Base-by-base conservation (phyloP, 441 rosid species). In the Melastoma candidum region DNA sequence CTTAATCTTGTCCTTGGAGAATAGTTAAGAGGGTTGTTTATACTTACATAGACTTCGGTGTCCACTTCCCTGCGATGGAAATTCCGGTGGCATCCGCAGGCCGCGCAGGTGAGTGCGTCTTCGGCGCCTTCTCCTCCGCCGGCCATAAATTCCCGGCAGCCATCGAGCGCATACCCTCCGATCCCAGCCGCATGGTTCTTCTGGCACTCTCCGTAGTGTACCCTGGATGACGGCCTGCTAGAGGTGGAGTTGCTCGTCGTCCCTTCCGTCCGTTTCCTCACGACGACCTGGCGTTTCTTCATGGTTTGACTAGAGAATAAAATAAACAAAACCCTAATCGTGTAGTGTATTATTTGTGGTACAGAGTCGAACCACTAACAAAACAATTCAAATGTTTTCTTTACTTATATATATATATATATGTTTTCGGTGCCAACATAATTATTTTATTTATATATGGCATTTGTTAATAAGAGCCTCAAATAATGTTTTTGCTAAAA, bases 101-200 rank as follows among this genome's bases (percentile, higher is more conserved):
- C 97, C 9, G 95, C 97, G 53, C 96, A 90, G 1, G 71, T 70
- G 12, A 84, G 74, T 9, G 86, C 86, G 12, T 68, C 71, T 5
- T 2, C 56, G 0, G 77, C 67, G 5, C 83, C 93, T 53, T 81
- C 83, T 4, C 65, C 77, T 8, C 84, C 86, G 39, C 78, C 74
- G 0, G 95, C 85, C 90, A 86, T 77, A 84, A 87, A 90, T 64
- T 90, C 97, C 36, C 95, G 74, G 73, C 97, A 90, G 3, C 97
- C 97, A 12, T 90, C 97, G 4, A 90, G 85, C 0, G 97, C 95
- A 14, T 87, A 80, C 12, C 96, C 95, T 29, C 96, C 97, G 24
- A 78, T 72, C 49, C 64, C 65, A 3, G 95, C 86, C 4, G 97
- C 97, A 36, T 90, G 97, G 63, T 90, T 90, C 82, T 79, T 87